These are phyloP conservation scores for Entrophospora sp. DNA, from an alignment of 192 early-diverging fungal species.

Conservation along the genomic window DNA sequence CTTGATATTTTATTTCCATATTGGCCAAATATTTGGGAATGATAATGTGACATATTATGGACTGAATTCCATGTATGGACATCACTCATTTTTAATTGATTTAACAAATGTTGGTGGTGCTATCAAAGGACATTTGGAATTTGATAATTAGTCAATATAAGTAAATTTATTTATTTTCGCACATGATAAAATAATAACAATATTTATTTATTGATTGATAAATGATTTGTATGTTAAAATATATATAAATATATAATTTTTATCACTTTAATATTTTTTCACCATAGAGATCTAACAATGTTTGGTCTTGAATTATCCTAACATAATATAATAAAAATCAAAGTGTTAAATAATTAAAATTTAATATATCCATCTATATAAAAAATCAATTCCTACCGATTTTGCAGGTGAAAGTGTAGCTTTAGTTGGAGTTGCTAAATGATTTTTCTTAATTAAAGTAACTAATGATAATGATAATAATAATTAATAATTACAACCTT, in stretches of 20 bases:
- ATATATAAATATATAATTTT: too few species aligned
- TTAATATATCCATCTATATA: too few species aligned
- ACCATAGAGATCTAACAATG: too few species aligned
- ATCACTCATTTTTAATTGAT: slow-evolving; percentile 95
- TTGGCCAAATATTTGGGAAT: slow-evolving; percentile 82
- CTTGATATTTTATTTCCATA: slow-evolving; percentile 93
- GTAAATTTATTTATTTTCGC: too few species aligned
- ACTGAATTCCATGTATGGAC: slow-evolving; percentile 92
- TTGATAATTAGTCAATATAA: slow-evolving; percentile 32
- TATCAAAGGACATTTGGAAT: slow-evolving; percentile 82
- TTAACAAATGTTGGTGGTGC: slow-evolving; percentile 84
- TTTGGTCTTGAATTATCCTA: too few species aligned
- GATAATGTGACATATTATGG: slow-evolving; percentile 90
- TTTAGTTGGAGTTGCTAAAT: slow-evolving; percentile 13
- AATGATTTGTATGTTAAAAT: too few species aligned
- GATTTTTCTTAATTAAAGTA: background rate
- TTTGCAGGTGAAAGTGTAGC: background rate
- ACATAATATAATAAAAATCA: too few species aligned
- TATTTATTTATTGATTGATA: too few species aligned
- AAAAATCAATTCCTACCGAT: too few species aligned
- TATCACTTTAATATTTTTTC: too few species aligned
- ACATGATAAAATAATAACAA: too few species aligned
- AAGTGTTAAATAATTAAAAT: too few species aligned
- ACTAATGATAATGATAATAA: background rate
- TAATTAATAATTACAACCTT: background rate